Conservation (phyloP, 441 rosid species). For the Eugenia klotzschiana region DNA sequence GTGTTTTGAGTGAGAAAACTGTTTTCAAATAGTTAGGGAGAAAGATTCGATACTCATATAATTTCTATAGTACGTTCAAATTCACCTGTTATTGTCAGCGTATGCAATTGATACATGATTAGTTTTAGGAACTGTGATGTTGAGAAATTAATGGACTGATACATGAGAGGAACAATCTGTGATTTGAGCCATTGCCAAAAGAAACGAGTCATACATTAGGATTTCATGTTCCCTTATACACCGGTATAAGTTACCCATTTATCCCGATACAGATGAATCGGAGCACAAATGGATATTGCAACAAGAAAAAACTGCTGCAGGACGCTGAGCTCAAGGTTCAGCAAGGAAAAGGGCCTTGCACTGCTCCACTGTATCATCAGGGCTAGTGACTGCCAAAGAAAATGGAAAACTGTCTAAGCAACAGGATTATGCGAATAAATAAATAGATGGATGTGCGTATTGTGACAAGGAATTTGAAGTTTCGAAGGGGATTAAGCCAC, state of each 20-base stretch:
- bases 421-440: background rate
- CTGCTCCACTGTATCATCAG: constrained; percentile 65
- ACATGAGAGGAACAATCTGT: background rate
- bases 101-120: background rate
- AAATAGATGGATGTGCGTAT: background rate
- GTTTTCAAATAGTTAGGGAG: background rate
- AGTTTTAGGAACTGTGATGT: background rate
- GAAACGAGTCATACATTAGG: background rate
- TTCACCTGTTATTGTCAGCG: background rate
- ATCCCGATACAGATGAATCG: background rate
- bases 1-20: background rate
- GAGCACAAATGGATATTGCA: background rate
- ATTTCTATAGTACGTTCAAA: background rate
- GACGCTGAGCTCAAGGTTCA: constrained; percentile 4
- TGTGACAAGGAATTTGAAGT: background rate
- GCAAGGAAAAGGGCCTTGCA: constrained; percentile 60
- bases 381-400: constrained; percentile 59
- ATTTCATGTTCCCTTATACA: background rate
- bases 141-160: background rate
- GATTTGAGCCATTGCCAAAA: background rate
- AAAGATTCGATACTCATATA: background rate
- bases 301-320: background rate
- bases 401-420: background rate
- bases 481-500: background rate
- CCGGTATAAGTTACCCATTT: background rate